A percentile compares a stretch with the other conserved stretches of the same genome.
phyloP scores from a whole-genome alignment of 495 filamentous ascomycete species.

The Tuber microsphaerosporum region DNA sequence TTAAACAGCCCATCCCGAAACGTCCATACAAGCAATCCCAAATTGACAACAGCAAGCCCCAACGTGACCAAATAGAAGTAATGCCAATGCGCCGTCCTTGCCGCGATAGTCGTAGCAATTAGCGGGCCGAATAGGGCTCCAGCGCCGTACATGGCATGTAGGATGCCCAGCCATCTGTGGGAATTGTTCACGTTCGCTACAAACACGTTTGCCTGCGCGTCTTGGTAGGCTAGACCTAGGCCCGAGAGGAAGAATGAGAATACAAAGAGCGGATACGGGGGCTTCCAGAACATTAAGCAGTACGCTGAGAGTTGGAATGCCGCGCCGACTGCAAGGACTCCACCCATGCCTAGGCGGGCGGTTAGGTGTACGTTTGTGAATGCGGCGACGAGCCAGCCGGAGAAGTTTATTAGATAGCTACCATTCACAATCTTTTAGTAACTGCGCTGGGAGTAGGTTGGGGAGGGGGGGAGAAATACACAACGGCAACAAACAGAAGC shows the following conservation, averaged over 20 bases:
- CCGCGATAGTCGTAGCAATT: slow-evolving; percentile 60
- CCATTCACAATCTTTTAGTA: neutral
- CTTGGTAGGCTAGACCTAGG: slow-evolving; percentile 57
- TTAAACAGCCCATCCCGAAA: slow-evolving; percentile 48
- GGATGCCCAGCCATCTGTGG: slow-evolving; percentile 55
- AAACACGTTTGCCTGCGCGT: slow-evolving; percentile 70
- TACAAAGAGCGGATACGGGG: slow-evolving; percentile 63
- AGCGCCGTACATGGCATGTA: slow-evolving; percentile 66
- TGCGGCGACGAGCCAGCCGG: slow-evolving; percentile 68
- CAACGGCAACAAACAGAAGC: slow-evolving; percentile 31
- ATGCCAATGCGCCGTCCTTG: slow-evolving; percentile 51
- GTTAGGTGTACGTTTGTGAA: slow-evolving; percentile 56
- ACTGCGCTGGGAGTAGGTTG: neutral
- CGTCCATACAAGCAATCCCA: slow-evolving; percentile 50
- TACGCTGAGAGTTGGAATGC: slow-evolving; percentile 50
- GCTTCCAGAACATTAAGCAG: slow-evolving; percentile 56
- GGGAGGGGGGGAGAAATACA: slow-evolving; percentile 9
- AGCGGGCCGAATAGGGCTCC: slow-evolving; percentile 65
- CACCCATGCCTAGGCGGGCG: slow-evolving; percentile 55
- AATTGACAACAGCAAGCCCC: slow-evolving; percentile 48
- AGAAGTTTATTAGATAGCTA: slow-evolving; percentile 58
- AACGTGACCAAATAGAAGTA: slow-evolving; percentile 57
- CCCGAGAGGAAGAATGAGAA: slow-evolving; percentile 61
- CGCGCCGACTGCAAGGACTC: slow-evolving; percentile 54
- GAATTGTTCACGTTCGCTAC: slow-evolving; percentile 60